These are phyloP conservation scores for Albizia julibrissin DNA, from an alignment of 306 rosid genomes.

Conservation along the genomic window DNA sequence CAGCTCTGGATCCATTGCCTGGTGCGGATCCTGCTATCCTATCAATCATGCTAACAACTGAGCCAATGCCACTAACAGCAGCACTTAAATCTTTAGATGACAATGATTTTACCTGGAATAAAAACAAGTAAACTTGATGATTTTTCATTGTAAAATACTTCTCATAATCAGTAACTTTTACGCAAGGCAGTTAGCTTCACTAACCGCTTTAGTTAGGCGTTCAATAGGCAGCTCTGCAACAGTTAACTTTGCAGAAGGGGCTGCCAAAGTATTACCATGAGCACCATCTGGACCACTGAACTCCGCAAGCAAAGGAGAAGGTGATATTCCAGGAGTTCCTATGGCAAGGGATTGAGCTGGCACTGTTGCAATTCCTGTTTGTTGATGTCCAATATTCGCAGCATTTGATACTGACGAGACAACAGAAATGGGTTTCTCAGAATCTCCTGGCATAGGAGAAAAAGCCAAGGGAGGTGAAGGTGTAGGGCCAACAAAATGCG, in stretches of 20 bases:
- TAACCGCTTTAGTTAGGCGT: constrained; percentile 75
- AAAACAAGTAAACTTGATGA: constrained; percentile 22
- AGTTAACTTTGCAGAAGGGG: constrained; percentile 65
- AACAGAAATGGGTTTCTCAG: constrained; percentile 71
- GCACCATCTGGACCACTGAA: constrained; percentile 65
- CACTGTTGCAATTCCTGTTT: constrained; percentile 46
- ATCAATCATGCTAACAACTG: constrained; percentile 90
- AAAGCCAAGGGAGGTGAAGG: constrained; percentile 93
- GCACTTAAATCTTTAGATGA: constrained; percentile 66
- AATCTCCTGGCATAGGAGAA: constrained; percentile 78
- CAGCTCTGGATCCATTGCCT: constrained; percentile 93
- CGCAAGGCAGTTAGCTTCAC: constrained; percentile 35
- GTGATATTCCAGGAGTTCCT: constrained; percentile 98
- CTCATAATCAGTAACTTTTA: not conserved
- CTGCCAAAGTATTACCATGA: constrained; percentile 54
- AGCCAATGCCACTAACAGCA: constrained; percentile 80
- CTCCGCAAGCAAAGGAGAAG: constrained; percentile 96
- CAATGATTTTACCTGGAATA: constrained; percentile 80
- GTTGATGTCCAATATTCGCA: constrained; percentile 72
- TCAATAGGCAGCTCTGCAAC: constrained; percentile 83
- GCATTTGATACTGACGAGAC: constrained; percentile 64
- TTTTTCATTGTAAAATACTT: constrained; percentile 22
- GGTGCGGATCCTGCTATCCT: constrained; percentile 96
- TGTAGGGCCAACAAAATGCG: constrained; percentile 80
- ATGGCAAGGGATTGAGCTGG: constrained; percentile 89